A percentile compares a stretch with the other conserved stretches of the same genome.
Conservation (phyloP, 1,284 basidiomycete genomes). For the Neonothopanus nambi region DNA sequence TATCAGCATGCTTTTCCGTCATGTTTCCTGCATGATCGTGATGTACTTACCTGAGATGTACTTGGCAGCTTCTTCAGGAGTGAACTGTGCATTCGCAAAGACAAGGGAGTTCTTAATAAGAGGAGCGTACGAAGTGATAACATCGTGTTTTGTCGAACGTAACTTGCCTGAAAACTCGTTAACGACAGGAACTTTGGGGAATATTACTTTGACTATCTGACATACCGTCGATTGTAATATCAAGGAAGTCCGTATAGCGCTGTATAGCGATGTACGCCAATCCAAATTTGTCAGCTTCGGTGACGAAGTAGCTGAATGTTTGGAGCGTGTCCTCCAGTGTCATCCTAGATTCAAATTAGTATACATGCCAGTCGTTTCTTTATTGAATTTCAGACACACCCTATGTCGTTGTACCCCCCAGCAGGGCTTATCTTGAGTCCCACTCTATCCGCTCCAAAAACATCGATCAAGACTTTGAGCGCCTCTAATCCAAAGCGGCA, state of each 20-base stretch:
- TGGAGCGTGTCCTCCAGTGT: constrained; percentile 42
- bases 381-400: constrained; percentile 31
- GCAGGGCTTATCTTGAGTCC: constrained; percentile 53
- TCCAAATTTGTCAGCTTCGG: constrained; percentile 37
- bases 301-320: constrained; percentile 39
- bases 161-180: neutral
- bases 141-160: neutral
- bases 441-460: constrained; percentile 50
- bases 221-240: constrained; percentile 34
- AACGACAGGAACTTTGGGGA: too few relatives aligned
- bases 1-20: too few relatives aligned
- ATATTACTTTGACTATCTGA: too few relatives aligned
- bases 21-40: too few relatives aligned
- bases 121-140: neutral
- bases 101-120: neutral
- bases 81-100: neutral
- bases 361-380: too few relatives aligned
- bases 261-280: constrained; percentile 38
- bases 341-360: constrained; percentile 30
- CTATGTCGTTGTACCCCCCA: constrained; percentile 48
- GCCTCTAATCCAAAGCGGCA: constrained; percentile 53
- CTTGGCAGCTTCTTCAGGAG: constrained; percentile 1
- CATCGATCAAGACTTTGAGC: constrained; percentile 44
- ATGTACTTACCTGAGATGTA: neutral
- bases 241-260: constrained; percentile 28